phyloP scores from a whole-genome alignment of 2,329 filamentous ascomycete species.

The Diaporthe caulivora region DNA sequence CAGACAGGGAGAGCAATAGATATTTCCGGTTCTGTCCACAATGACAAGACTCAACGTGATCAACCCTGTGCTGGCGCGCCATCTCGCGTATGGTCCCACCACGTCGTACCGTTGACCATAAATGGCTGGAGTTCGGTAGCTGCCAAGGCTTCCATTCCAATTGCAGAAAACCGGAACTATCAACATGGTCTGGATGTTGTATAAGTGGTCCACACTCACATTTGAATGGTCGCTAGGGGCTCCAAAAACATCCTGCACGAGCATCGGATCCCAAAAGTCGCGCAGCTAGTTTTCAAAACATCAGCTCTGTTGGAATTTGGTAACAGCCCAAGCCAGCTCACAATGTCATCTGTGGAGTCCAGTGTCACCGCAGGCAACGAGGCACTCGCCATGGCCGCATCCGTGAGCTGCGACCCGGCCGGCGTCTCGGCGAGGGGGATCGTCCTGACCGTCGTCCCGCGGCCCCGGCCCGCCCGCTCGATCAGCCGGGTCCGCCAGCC shows the following conservation, averaged over 20 bases:
- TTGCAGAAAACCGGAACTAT: no score
- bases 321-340: not conserved
- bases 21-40: not conserved
- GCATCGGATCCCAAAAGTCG: constrained; percentile 7
- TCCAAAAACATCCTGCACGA: constrained; percentile 12
- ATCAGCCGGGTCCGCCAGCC: constrained; percentile 32
- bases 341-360: constrained; percentile 1
- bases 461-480: constrained; percentile 24
- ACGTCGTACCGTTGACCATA: constrained; percentile 9
- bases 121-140: not conserved
- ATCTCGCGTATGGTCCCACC: constrained; percentile 7
- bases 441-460: constrained; percentile 23
- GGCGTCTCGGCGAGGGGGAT: constrained; percentile 10
- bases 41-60: not conserved
- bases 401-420: not conserved
- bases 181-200: no score
- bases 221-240: not conserved
- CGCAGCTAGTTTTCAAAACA: not conserved
- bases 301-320: not conserved
- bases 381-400: not conserved
- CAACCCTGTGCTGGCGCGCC: not conserved
- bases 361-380: not conserved
- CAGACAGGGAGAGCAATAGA: not conserved
- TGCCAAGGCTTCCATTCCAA: no score
- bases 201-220: not conserved